Evolutionary conservation across 2,329 filamentous ascomycete species (phyloP).

Genomic region (Malbranchea cinnamomea): DNA sequence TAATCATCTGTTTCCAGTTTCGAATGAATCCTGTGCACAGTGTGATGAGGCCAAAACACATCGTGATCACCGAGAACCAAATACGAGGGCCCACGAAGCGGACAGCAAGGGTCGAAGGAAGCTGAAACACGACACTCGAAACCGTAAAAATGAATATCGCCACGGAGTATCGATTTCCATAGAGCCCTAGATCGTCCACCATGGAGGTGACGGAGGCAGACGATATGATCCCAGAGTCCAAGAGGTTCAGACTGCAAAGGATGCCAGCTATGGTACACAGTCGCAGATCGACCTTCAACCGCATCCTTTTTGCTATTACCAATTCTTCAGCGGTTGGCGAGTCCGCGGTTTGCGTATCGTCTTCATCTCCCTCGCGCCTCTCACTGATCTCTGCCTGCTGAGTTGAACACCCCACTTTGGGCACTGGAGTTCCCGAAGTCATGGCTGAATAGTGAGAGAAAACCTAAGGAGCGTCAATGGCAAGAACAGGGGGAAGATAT

Average conservation of each 20-base stretch:
- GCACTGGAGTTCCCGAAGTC: too few relatives aligned
- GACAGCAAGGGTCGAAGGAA: slow-evolving; percentile 53
- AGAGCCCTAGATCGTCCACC: slow-evolving; percentile 46
- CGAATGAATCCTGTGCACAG: slow-evolving; percentile 53
- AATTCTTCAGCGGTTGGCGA: too few relatives aligned
- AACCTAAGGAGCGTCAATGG: too few relatives aligned
- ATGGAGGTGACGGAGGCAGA: slow-evolving; percentile 56
- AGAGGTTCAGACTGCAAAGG: slow-evolving; percentile 53
- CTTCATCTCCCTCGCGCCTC: slow-evolving; percentile 1
- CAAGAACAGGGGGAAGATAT: too few relatives aligned
- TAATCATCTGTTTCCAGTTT: slow-evolving; percentile 56
- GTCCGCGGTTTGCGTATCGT: neutral
- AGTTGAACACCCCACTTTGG: too few relatives aligned
- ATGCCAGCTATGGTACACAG: slow-evolving; percentile 57
- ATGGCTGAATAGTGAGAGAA: too few relatives aligned
- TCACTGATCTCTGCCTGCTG: too few relatives aligned
- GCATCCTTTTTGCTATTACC: slow-evolving; percentile 29
- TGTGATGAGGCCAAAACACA: slow-evolving; percentile 49
- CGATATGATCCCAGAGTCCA: slow-evolving; percentile 56
- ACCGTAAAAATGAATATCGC: slow-evolving; percentile 62
- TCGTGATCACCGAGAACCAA: slow-evolving; percentile 46
- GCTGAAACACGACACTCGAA: slow-evolving; percentile 50
- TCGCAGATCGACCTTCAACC: slow-evolving; percentile 50
- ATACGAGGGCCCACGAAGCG: slow-evolving; percentile 48
- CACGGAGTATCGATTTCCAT: slow-evolving; percentile 52